These are phyloP conservation scores for Populus pruinosa DNA, from an alignment of 345 rosid genomes.

Conservation along the genomic window DNA sequence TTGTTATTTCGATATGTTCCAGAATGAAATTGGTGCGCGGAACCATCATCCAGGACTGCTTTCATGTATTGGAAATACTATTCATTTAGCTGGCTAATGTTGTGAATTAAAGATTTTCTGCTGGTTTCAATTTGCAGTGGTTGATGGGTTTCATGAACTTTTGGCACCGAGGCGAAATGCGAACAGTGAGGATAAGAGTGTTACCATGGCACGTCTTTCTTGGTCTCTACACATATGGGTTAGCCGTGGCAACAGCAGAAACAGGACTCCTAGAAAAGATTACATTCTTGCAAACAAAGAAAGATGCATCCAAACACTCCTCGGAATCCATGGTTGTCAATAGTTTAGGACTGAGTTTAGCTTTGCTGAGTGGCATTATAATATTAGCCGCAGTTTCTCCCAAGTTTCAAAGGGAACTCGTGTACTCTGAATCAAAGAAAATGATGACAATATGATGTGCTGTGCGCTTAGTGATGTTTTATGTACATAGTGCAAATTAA, in stretches of 20 bases:
- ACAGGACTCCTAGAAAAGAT: conserved; percentile 80
- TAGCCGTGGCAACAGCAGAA: conserved; percentile 85
- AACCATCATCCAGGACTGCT: neutral
- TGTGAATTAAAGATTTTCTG: neutral
- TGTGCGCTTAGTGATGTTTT: neutral
- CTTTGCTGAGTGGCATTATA: conserved; percentile 62
- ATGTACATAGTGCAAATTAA: neutral
- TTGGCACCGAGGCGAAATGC: conserved; percentile 75
- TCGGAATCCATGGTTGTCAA: conserved; percentile 72
- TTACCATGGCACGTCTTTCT: conserved; percentile 92
- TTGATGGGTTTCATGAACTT: conserved; percentile 78
- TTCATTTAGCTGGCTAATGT: neutral
- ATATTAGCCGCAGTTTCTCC: conserved; percentile 67
- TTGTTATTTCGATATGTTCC: neutral
- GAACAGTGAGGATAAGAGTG: conserved; percentile 49
- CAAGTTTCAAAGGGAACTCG: conserved; percentile 37
- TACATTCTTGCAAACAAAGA: conserved; percentile 58
- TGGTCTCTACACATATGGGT: conserved; percentile 77
- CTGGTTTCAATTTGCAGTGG: conserved; percentile 56
- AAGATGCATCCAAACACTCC: conserved; percentile 39
- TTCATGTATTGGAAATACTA: neutral
- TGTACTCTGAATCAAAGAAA: conserved; percentile 36
- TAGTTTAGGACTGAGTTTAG: conserved; percentile 64
- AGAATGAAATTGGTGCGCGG: neutral
- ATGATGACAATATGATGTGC: neutral